Evolutionary conservation across 345 rosid genomes (phyloP), one percentile per base, ranked within the genome.

Genomic region (Citrus sinensis): DNA sequence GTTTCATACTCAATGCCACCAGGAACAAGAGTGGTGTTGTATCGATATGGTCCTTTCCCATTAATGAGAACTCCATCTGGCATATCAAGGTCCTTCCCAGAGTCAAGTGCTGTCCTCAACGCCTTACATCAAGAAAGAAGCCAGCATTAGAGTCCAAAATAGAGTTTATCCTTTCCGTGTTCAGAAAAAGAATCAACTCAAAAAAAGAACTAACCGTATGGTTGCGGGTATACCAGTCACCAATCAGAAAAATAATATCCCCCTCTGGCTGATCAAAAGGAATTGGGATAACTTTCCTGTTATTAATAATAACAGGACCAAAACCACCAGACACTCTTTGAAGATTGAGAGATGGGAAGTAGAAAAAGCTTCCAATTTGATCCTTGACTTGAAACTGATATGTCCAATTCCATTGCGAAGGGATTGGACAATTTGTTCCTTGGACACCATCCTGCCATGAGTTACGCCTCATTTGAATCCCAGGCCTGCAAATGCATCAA

Each of bases 41-140:
- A 93, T 76, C 84, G 79, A 82, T 79, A 95, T 49, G 99, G 97
- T 61, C 99, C 99, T 86, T 91, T 95, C 66, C 99, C 99, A 70
- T 95, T 95, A 71, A 95, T 93, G 54, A 95, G 90, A 83, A 95
- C 99, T 68, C 98, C 99, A 80, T 93, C 96, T 0, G 99, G 99
- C 94, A 95, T 88, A 25, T 93, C 99, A 29, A 95, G 98, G 40
- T 92, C 96, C 74, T 90, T 85, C 62, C 99, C 99, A 63, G 91
- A 87, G 80, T 92, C 98, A 70, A 95, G 93, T 56, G 24, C 78
- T 13, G 81, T 73, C 85, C 92, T 92, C 83, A 95, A 78, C 5
- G 91, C 98, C 99, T 95, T 72, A 78, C 65, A 82, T 54, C 49
- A 74, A 76, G 34, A 78, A 11, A 67, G 42, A 19, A 9, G 67